Evolutionary conservation across 2,329 filamentous ascomycete genomes (phyloP).

Genomic region (Colletotrichum liaoningense): DNA sequence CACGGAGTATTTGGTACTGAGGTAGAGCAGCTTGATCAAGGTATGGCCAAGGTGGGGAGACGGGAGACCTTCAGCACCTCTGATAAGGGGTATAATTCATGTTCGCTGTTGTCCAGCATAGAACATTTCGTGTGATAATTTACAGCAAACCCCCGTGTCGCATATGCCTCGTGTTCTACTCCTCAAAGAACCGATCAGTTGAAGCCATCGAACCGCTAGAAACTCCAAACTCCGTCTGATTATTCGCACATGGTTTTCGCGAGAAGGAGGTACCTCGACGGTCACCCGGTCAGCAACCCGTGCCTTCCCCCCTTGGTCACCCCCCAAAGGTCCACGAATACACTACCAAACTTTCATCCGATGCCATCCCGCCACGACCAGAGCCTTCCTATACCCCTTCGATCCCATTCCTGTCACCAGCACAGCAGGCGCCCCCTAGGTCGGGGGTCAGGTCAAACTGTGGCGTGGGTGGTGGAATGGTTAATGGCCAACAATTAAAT

Average conservation of each 20-base stretch:
- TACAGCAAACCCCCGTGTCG: constrained; percentile 1
- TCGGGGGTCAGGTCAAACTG: too few species aligned
- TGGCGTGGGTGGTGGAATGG: too few species aligned
- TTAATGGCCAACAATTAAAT: too few species aligned
- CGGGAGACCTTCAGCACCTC: background rate
- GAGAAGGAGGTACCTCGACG: too few species aligned
- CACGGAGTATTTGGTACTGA: constrained; percentile 94
- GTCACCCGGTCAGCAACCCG: too few species aligned
- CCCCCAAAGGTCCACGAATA: too few species aligned
- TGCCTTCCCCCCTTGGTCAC: too few species aligned
- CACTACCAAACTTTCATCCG: too few species aligned
- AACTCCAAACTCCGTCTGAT: constrained; percentile 22
- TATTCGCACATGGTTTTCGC: background rate
- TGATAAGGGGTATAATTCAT: constrained; percentile 14
- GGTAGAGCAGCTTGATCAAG: background rate
- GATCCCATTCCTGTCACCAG: too few species aligned
- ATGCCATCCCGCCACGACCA: too few species aligned
- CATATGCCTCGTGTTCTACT: constrained; percentile 7
- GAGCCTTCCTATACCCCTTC: too few species aligned
- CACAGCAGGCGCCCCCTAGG: too few species aligned
- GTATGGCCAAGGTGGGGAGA: background rate
- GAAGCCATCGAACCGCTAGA: background rate
- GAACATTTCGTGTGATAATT: background rate
- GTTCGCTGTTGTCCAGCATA: background rate
- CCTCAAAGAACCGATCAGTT: background rate